A percentile compares a stretch with the other conserved stretches of the same genome.
phyloP scores from a whole-genome alignment of 225 moss, liverwort and hornwort species.

The Asterella californica region DNA sequence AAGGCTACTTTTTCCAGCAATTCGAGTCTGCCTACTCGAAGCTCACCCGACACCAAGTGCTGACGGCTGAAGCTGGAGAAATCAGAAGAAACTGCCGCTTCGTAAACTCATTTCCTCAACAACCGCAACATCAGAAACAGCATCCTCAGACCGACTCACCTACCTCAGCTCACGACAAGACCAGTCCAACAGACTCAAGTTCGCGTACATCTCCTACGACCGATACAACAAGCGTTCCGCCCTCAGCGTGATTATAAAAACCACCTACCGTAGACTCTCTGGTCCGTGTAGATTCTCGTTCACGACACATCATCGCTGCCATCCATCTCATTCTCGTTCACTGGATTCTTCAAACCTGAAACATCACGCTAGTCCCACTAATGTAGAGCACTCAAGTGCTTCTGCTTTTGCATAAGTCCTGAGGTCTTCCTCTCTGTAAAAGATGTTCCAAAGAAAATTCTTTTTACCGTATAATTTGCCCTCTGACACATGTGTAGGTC shows the following conservation, averaged over 20 bases:
- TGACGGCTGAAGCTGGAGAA: slow-evolving; percentile 33
- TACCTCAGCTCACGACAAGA: neutral
- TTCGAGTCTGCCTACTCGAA: slow-evolving; percentile 36
- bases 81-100: slow-evolving; percentile 33
- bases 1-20: slow-evolving; percentile 26
- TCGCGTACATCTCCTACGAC: neutral
- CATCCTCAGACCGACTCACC: neutral
- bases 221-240: neutral
- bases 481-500: too few species aligned
- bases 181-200: neutral
- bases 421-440: neutral
- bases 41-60: slow-evolving; percentile 13
- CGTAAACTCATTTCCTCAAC: slow-evolving; percentile 17
- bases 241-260: neutral
- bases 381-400: neutral
- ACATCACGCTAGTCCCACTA: neutral
- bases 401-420: neutral
- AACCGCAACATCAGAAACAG: neutral
- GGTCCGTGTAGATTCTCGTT: neutral
- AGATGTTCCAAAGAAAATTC: neutral
- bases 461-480: too few species aligned
- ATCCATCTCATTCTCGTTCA: neutral
- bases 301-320: neutral
- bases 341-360: neutral
- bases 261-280: neutral